Conservation (phyloP, 176 grass and related monocot genomes). For the Neostapfia colusana region DNA sequence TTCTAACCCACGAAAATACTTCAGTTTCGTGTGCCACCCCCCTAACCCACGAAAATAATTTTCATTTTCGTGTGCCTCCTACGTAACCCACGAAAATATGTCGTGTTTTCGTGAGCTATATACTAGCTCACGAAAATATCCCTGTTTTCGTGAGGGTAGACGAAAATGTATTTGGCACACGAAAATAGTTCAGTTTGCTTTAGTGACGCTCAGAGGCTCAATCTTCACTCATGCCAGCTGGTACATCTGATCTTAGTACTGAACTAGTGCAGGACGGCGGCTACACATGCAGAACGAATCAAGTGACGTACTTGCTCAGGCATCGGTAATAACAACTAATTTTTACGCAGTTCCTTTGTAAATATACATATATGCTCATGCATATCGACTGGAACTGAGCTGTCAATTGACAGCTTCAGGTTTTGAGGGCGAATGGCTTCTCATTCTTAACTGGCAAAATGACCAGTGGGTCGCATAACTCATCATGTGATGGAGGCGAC, state of each 20-base stretch:
- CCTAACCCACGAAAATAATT: no score
- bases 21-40: no score
- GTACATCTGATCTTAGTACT: not conserved
- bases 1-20: no score
- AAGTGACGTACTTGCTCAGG: not conserved
- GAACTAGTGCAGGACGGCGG: not conserved
- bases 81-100: no score
- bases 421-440: not conserved
- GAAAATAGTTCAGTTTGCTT: no score
- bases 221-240: not conserved
- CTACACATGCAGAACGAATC: not conserved
- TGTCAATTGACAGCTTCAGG: not conserved
- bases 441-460: not conserved
- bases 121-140: no score
- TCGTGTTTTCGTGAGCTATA: no score
- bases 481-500: not conserved
- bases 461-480: conserved; percentile 10
- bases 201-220: no score
- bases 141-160: no score
- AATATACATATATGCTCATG: not conserved
- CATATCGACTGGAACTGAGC: not conserved
- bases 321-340: not conserved
- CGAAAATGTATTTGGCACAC: no score
- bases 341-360: not conserved
- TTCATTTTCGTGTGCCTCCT: no score